A percentile compares a stretch with the other conserved stretches of the same genome.
phyloP scores from a whole-genome alignment of 2,329 filamentous ascomycete genomes.

The Penicillium griseofulvum region DNA sequence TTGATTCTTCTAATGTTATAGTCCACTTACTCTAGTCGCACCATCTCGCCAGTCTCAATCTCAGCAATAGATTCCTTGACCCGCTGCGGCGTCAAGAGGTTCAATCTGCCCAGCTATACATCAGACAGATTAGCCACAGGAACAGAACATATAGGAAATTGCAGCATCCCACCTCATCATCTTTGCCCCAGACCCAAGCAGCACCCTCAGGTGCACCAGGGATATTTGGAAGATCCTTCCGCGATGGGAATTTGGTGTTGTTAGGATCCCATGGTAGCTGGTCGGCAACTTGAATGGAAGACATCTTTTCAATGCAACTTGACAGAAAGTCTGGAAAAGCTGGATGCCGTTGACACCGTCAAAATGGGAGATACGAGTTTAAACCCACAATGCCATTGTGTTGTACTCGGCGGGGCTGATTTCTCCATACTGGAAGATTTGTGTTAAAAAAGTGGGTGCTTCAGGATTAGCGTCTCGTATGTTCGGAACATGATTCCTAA shows the following conservation, averaged over 20 bases:
- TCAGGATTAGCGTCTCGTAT: too few relatives aligned
- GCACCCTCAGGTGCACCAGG: conserved; percentile 54
- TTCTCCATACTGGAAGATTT: too few relatives aligned
- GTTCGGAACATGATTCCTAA: too few relatives aligned
- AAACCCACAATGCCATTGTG: not conserved
- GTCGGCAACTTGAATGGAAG: conserved; percentile 24
- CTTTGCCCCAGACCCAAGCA: conserved; percentile 61
- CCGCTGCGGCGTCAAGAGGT: conserved; percentile 55
- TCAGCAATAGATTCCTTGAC: conserved; percentile 55
- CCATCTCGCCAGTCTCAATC: conserved; percentile 56
- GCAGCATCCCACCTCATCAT: conserved; percentile 46
- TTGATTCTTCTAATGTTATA: not conserved
- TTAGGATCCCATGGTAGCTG: conserved; percentile 55
- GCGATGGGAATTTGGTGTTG: conserved; percentile 51
- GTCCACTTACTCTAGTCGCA: conserved; percentile 52
- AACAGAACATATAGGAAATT: not conserved
- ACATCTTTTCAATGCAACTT: conserved; percentile 10
- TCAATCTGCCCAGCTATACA: conserved; percentile 45
- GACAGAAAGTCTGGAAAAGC: conserved; percentile 9
- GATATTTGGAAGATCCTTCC: conserved; percentile 53
- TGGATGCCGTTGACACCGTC: conserved; percentile 2
- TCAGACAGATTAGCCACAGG: not conserved
- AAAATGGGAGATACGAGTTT: not conserved
- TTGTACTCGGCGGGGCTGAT: not conserved
- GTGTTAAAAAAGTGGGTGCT: too few relatives aligned